Base-by-base conservation (phyloP, 805 yeast genomes). In the Isabelozyma heimii region DNA sequence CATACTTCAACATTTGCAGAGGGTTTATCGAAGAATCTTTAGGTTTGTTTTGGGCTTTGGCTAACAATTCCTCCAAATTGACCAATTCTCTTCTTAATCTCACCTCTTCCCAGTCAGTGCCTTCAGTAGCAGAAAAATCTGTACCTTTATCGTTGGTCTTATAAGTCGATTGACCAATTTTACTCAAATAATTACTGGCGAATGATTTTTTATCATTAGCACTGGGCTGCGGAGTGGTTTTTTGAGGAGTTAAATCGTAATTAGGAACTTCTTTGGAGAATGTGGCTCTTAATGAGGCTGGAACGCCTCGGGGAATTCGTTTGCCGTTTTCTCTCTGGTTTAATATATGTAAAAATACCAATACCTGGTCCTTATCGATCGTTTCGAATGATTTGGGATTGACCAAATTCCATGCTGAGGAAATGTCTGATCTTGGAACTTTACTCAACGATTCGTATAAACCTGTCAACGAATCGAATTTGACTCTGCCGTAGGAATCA, bases 61-160 rank as follows among this genome's bases (percentile, higher is more conserved):
- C 73, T 48, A 88, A 77, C 56, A 83, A 76, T n/a, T 73, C 67
- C 57, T 91, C 96, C 43, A 91, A 68, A 52, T 88, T 89, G 10
- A 83, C 77, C 52, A 92, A 74, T 62, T 91, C 92, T 52, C 91
- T 80, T 68, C 84, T 83, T 55, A 91, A 77, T 56, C 94, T 79
- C 13, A 87, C 95, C 59, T 87, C 90, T 65, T 91, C 97, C 96
- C 97, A 90, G 60, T 91, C 97, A 1, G 90, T 83, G n/a, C 85
- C 91, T 57, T 81, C 80, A 4, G 83, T 85, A 1, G 83, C 77
- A 4, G 86, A 80, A 62, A 87, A 86, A 62, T 89, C 91, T 0
- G 91, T 84, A 5, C 90, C 91, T 30, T 61, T 65, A 27, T 58
- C 62, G 10, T 70, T 64, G 26, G 62, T 55, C 4, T 73, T 59